Percentiles rank a stretch among this genome's conserved stretches.
Evolutionary conservation across 2,329 filamentous ascomycete genomes (phyloP).

Genomic region (Lecanicillium sp.): DNA sequence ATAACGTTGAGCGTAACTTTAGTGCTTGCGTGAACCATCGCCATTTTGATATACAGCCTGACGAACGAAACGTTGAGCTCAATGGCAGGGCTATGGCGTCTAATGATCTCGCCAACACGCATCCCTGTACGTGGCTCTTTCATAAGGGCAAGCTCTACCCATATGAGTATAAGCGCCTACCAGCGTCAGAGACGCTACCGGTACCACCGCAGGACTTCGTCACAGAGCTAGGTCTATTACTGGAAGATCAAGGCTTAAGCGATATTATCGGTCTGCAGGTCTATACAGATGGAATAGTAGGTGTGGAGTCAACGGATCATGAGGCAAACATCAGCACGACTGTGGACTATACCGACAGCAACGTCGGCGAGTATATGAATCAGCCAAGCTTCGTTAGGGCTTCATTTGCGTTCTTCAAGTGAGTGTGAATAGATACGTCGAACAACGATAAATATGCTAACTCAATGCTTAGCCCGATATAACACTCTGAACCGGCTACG

Average conservation of each 20-base stretch:
- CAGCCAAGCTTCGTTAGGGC: not conserved
- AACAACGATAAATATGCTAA: too few species aligned
- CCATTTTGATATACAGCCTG: not conserved
- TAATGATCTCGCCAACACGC: not conserved
- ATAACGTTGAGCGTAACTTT: not conserved
- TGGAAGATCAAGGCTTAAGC: not conserved
- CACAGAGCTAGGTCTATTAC: not conserved
- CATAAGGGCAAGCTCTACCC: not conserved
- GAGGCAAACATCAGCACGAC: not conserved
- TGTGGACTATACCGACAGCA: not conserved
- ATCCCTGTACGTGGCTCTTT: not conserved
- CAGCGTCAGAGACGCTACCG: not conserved
- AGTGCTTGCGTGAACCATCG: not conserved
- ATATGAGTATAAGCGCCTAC: not conserved
- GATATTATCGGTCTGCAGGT: not conserved
- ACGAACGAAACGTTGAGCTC: not conserved
- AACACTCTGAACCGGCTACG: too few species aligned
- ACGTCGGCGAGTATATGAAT: not conserved
- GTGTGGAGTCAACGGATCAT: not conserved
- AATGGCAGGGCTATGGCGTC: not conserved
- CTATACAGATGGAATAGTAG: not conserved
- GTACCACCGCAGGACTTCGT: not conserved
- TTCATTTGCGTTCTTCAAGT: not conserved
- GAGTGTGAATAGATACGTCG: not conserved
- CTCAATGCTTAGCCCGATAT: too few species aligned